These are phyloP conservation scores for Fusarium staphyleae DNA, from an alignment of 2,329 filamentous ascomycete genomes.

Conservation along the genomic window DNA sequence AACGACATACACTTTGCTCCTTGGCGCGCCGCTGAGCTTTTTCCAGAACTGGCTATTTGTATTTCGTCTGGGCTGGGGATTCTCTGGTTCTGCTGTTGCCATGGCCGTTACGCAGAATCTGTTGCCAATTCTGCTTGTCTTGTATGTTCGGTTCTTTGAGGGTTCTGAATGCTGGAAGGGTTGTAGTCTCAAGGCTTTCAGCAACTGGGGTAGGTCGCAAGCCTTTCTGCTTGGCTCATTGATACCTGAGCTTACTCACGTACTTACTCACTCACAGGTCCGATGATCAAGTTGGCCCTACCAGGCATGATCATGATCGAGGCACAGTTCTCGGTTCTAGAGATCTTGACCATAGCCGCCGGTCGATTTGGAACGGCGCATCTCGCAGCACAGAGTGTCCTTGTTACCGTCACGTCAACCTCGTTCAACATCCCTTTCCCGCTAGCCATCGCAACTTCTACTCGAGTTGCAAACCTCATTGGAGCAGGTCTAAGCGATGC, in stretches of 20 bases:
- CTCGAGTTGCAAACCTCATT: slow-evolving; percentile 86
- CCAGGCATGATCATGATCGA: slow-evolving; percentile 91
- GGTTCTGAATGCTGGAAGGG: slow-evolving; percentile 83
- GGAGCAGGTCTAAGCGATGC: slow-evolving; percentile 80
- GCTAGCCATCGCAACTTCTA: slow-evolving; percentile 84
- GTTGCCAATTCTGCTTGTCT: slow-evolving; percentile 72
- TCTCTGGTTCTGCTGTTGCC: slow-evolving; percentile 79
- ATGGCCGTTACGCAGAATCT: slow-evolving; percentile 78
- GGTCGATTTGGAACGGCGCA: slow-evolving; percentile 78
- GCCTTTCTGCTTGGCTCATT: no score
- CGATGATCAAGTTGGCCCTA: slow-evolving; percentile 82
- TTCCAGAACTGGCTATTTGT: slow-evolving; percentile 79
- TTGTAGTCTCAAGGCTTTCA: slow-evolving; percentile 70
- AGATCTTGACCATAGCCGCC: slow-evolving; percentile 80
- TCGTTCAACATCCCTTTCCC: slow-evolving; percentile 92
- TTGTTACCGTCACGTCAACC: slow-evolving; percentile 77
- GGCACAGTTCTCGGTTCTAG: slow-evolving; percentile 89
- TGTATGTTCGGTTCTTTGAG: slow-evolving; percentile 75
- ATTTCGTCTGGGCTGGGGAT: slow-evolving; percentile 70
- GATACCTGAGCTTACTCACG: neutral
- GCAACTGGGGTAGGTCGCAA: slow-evolving; percentile 64
- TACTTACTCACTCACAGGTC: slow-evolving; percentile 44
- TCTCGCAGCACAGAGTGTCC: slow-evolving; percentile 84
- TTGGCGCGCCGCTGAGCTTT: slow-evolving; percentile 77
- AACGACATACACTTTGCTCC: slow-evolving; percentile 74